A percentile compares a stretch with the other conserved stretches of the same genome.
phyloP scores from a whole-genome alignment of 495 filamentous ascomycete species.

The Chaetomium fimeti region DNA sequence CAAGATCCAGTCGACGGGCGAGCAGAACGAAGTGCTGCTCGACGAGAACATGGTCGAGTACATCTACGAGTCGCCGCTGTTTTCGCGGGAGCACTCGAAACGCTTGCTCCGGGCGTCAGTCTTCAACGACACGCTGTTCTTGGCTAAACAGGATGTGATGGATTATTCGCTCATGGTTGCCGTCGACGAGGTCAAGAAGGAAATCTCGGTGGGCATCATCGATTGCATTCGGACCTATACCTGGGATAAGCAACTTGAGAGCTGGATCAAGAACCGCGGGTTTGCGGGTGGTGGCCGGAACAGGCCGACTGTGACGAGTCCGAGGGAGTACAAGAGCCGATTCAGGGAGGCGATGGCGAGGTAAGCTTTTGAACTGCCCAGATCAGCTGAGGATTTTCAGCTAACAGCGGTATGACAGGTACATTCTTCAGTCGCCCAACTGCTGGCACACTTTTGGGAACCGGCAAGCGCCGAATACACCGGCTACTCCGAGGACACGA shows the following conservation, averaged over 20 bases:
- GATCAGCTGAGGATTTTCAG: background rate
- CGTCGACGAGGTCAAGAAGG: conserved; percentile 82
- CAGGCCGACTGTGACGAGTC: conserved; percentile 91
- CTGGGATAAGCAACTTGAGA: conserved; percentile 99
- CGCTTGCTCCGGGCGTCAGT: conserved; percentile 81
- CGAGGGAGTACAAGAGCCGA: conserved; percentile 93
- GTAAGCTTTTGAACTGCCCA: conserved; percentile 59
- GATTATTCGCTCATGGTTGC: conserved; percentile 99
- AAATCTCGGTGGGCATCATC: conserved; percentile 95
- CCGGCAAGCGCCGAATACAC: conserved; percentile 16
- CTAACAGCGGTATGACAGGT: conserved; percentile 33
- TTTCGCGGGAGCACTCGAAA: conserved; percentile 89
- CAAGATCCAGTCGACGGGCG: conserved; percentile 90
- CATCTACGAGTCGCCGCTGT: conserved; percentile 95
- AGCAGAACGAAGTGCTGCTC: conserved; percentile 91
- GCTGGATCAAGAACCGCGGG: conserved; percentile 96
- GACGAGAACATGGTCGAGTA: conserved; percentile 99
- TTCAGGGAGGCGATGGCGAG: conserved; percentile 96
- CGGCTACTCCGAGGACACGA: conserved; percentile 32
- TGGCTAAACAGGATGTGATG: conserved; percentile 93
- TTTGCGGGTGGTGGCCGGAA: conserved; percentile 83
- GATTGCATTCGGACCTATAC: conserved; percentile 98
- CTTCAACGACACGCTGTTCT: conserved; percentile 95
- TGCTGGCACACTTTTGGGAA: conserved; percentile 50
- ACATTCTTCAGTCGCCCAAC: conserved; percentile 52